Percentiles rank a stretch among this genome's conserved stretches.
Evolutionary conservation across 495 filamentous ascomycete genomes (phyloP).

Genomic region (Penicillium fimorum): DNA sequence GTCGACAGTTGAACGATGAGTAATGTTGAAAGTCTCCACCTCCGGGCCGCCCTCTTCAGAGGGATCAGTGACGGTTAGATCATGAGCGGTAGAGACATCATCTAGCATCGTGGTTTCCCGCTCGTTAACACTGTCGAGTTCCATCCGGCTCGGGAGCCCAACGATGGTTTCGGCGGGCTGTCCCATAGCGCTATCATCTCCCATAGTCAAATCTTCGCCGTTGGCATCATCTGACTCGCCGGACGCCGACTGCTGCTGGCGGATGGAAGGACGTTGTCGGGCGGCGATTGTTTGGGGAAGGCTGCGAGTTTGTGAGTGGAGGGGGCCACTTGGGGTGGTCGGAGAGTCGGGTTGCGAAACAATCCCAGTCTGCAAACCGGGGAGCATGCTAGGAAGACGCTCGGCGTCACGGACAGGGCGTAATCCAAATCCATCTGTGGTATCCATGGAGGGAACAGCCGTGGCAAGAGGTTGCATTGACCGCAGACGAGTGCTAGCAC

Average conservation of each 20-base stretch:
- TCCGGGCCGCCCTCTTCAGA: constrained; percentile 71
- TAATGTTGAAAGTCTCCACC: constrained; percentile 90
- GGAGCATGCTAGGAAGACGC: constrained; percentile 80
- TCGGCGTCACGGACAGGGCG: constrained; percentile 84
- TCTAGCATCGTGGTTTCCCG: constrained; percentile 68
- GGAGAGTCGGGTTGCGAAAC: constrained; percentile 91
- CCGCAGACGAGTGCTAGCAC: constrained; percentile 48
- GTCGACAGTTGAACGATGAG: constrained; percentile 83
- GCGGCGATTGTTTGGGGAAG: constrained; percentile 42
- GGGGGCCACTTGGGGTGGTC: constrained; percentile 79
- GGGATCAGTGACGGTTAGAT: constrained; percentile 70
- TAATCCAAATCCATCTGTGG: constrained; percentile 68
- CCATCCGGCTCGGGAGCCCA: constrained; percentile 74
- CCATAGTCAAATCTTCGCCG: constrained; percentile 66
- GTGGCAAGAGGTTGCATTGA: constrained; percentile 66
- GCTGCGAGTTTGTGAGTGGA: constrained; percentile 46
- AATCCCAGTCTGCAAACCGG: constrained; percentile 66
- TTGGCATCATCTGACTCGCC: constrained; percentile 87
- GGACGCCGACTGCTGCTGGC: constrained; percentile 82
- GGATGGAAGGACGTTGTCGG: constrained; percentile 71
- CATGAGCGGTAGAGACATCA: constrained; percentile 69
- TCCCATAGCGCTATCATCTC: constrained; percentile 57
- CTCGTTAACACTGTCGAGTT: constrained; percentile 76
- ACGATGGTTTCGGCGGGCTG: constrained; percentile 71
- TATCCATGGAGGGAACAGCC: constrained; percentile 70